Base-by-base conservation (phyloP, 768 basidiomycete species). In the Pleurotus eryngii region DNA sequence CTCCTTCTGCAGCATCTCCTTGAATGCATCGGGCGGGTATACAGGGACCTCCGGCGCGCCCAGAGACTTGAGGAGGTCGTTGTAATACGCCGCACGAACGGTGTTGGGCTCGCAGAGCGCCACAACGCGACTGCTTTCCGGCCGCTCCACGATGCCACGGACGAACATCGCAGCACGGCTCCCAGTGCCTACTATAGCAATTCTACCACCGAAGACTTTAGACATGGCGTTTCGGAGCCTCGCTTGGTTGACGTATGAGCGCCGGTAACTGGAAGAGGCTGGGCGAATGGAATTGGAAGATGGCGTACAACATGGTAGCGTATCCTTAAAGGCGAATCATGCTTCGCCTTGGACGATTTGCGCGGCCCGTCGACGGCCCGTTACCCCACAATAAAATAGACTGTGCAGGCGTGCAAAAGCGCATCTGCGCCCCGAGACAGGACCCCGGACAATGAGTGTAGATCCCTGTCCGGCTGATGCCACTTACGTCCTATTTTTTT, bases 51-150 rank as follows among this genome's bases (percentile, higher is more conserved):
- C 45, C 0, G 68, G 67, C 45, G 74, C 73, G 3, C 75, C 76
- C 11, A 78, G 70, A 14, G 70, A 69, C 15, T 61, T 56, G 39
- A 81, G 68, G 24, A 79, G 65, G 5, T 70, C 65, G 60, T 80
- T 78, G 66, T 80, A 79, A 64, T 74, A 74, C 55, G 70, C 68
- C 35, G 79, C 77, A 7, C 80, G 72, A 53, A 78, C 71, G 5
- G 68, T 59, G 62, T 81, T 81, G 53, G 75, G 71, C 62, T 82
- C 79, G 62, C 77, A 80, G 50, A 81, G 59, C 6, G 76, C 79
- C 11, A 81, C 78, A 26, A 81, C 67, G 15, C 42, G 51, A 38
- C 61, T 56, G 48, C 71, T 74, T 27, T 67, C 55, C 2, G 79
- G 77, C 5, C 81, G 72, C 37, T 68, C 77, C 38, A 76, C 70